A percentile compares a stretch with the other conserved stretches of the same genome.
Evolutionary conservation across 495 filamentous ascomycete species (phyloP).

Genomic region (Glonium stellatum): DNA sequence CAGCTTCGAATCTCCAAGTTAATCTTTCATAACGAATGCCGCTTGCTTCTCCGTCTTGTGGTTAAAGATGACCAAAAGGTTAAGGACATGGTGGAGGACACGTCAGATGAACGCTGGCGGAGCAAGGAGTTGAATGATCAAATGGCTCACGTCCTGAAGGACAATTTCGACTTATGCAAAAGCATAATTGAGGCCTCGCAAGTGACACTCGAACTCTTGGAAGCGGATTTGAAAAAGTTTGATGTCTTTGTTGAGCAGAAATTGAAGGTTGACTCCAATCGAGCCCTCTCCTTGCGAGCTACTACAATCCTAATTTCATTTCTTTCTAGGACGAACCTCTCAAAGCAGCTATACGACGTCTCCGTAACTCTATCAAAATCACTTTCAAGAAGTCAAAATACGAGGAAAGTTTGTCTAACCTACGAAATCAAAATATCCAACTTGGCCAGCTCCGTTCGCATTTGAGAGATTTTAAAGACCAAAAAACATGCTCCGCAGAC

Average conservation of each 20-base stretch:
- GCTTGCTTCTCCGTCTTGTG: constrained; percentile 12
- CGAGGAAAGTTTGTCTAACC: constrained; percentile 3
- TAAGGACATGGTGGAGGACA: constrained; percentile 11
- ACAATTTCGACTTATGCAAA: constrained; percentile 10
- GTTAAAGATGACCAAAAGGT: constrained; percentile 7
- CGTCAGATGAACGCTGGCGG: constrained; percentile 4
- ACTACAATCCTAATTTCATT: neutral
- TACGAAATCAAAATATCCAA: constrained; percentile 10
- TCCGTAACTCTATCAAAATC: constrained; percentile 8
- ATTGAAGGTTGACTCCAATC: constrained; percentile 6
- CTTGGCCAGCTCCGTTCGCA: constrained; percentile 11
- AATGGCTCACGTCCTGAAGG: constrained; percentile 9
- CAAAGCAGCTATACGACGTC: constrained; percentile 7
- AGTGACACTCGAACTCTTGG: constrained; percentile 19
- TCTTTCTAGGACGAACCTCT: constrained; percentile 10
- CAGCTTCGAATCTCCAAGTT: constrained; percentile 7
- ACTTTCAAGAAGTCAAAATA: constrained; percentile 13
- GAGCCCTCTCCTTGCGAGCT: neutral
- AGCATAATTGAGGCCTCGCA: constrained; percentile 19
- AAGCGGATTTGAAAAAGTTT: constrained; percentile 22
- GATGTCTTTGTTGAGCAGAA: constrained; percentile 6
- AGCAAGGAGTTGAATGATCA: constrained; percentile 14
- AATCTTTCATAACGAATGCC: constrained; percentile 23
- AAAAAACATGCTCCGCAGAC: neutral
- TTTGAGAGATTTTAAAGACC: constrained; percentile 6